A percentile compares a stretch with the other conserved stretches of the same genome.
phyloP scores from a whole-genome alignment of 1,139 yeast species.

The Candida pseudocylindracea region DNA sequence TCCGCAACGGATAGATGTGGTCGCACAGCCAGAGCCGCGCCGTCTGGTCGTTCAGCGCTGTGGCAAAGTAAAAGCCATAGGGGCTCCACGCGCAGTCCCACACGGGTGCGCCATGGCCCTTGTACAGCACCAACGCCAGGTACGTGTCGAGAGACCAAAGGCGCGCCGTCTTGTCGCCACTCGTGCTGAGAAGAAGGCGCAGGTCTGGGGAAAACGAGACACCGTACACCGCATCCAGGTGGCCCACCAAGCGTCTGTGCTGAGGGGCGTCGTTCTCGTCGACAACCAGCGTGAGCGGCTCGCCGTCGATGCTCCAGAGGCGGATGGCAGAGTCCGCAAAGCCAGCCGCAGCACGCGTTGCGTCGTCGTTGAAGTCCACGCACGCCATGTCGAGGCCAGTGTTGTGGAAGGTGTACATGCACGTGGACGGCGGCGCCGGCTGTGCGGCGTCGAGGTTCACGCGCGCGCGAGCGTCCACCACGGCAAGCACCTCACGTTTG shows the following conservation, averaged over 20 bases:
- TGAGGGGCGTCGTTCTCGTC: conserved; percentile 29
- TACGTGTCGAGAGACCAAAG: conserved; percentile 90
- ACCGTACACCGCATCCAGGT: conserved; percentile 87
- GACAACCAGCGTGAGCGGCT: conserved; percentile 46
- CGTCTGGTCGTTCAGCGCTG: conserved; percentile 94
- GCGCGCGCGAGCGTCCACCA: conserved; percentile 64
- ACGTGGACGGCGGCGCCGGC: conserved; percentile 78
- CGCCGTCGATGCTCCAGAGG: conserved; percentile 84
- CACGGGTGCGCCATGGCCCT: conserved; percentile 89
- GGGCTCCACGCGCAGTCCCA: conserved; percentile 97
- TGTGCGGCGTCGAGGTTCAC: conserved; percentile 40
- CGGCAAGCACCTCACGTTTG: conserved; percentile 51
- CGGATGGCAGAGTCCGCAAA: conserved; percentile 82
- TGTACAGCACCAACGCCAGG: conserved; percentile 76
- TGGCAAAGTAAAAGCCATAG: conserved; percentile 89
- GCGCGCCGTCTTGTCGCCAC: conserved; percentile 83
- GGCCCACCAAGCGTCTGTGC: conserved; percentile 61
- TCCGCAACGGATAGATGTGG: conserved; percentile 86
- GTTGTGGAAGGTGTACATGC: conserved; percentile 97
- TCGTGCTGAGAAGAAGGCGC: conserved; percentile 54
- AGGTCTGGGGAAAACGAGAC: conserved; percentile 82
- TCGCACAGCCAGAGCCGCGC: conserved; percentile 97
- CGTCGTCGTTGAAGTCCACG: conserved; percentile 68
- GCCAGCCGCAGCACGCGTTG: conserved; percentile 80
- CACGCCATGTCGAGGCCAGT: conserved; percentile 76